Conservation (phyloP, 192 early-diverging fungal genomes). For the Coemansia umbellata region DNA sequence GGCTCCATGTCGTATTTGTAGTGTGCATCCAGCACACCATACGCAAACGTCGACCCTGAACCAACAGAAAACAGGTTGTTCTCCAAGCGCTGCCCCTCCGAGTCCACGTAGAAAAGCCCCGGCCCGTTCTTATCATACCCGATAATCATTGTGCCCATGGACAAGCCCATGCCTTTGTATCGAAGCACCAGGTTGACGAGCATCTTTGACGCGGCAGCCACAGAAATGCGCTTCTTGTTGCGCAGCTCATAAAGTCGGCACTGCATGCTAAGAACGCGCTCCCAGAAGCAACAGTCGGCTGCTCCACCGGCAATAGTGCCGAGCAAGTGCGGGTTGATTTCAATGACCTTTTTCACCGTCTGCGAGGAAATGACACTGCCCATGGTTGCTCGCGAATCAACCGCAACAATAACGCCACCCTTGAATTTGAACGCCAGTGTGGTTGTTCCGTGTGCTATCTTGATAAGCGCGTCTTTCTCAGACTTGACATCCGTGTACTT, state of each 20-base stretch:
- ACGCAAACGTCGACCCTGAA: conserved; percentile 98
- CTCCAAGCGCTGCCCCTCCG: conserved; percentile 84
- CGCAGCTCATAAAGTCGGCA: conserved; percentile 93
- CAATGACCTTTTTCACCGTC: conserved; percentile 97
- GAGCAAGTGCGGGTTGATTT: conserved; percentile 97
- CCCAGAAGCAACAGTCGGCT: conserved; percentile 98
- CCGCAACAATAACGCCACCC: conserved; percentile 88
- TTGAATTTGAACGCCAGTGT: conserved; percentile 98
- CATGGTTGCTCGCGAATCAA: conserved; percentile 93
- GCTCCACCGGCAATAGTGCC: conserved; percentile 99
- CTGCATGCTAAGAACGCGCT: conserved; percentile 91
- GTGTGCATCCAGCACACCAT: conserved; percentile 92
- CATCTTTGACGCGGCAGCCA: conserved; percentile 96
- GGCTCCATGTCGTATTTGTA: conserved; percentile 78
- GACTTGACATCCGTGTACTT: conserved; percentile 72
- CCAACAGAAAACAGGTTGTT: conserved; percentile 94
- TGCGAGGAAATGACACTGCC: conserved; percentile 83
- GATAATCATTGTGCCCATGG: conserved; percentile 99
- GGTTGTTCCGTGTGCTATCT: conserved; percentile 95
- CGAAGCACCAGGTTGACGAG: conserved; percentile 94
- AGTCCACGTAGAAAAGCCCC: conserved; percentile 93
- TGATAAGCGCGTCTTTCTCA: conserved; percentile 75
- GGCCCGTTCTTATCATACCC: conserved; percentile 96
- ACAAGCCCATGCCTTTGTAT: conserved; percentile 98
- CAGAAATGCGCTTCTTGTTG: conserved; percentile 98